These are phyloP conservation scores for Tulasnella sp. DNA, from an alignment of 768 basidiomycete genomes.

Conservation along the genomic window DNA sequence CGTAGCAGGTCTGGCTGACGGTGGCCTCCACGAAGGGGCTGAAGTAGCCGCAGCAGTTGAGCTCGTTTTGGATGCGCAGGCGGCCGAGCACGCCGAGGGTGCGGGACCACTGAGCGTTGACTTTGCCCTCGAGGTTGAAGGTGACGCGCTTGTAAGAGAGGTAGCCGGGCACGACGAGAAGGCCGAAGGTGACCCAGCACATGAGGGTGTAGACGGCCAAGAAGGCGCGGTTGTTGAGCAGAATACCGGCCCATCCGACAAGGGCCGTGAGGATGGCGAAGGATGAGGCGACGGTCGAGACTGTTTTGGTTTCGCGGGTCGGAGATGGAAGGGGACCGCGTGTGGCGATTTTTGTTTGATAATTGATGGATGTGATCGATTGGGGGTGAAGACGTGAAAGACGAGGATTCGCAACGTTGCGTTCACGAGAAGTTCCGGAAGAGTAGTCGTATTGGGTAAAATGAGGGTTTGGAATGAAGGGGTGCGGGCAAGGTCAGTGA, in stretches of 20 bases:
- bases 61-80: slow-evolving; percentile 66
- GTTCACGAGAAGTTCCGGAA: neutral
- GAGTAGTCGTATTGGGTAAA: neutral
- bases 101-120: slow-evolving; percentile 73
- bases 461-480: neutral
- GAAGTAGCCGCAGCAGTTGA: slow-evolving; percentile 75
- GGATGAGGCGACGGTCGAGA: slow-evolving; percentile 63
- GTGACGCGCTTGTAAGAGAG: slow-evolving; percentile 66
- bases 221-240: slow-evolving; percentile 80
- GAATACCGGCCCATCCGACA: slow-evolving; percentile 72
- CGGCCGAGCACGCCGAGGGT: slow-evolving; percentile 57
- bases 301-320: slow-evolving; percentile 29
- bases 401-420: neutral
- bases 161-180: slow-evolving; percentile 73
- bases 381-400: neutral
- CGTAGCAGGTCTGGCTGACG: slow-evolving; percentile 67
- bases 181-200: slow-evolving; percentile 67
- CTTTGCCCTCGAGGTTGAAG: slow-evolving; percentile 78
- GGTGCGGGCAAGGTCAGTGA: neutral
- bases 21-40: slow-evolving; percentile 78
- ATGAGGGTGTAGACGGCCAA: slow-evolving; percentile 68
- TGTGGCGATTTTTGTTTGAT: neutral
- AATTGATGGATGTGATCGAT: neutral
- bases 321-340: neutral
- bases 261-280: slow-evolving; percentile 61